These are phyloP conservation scores for Musa troglodytarum DNA, from an alignment of 176 grass and related monocot genomes.

Conservation along the genomic window DNA sequence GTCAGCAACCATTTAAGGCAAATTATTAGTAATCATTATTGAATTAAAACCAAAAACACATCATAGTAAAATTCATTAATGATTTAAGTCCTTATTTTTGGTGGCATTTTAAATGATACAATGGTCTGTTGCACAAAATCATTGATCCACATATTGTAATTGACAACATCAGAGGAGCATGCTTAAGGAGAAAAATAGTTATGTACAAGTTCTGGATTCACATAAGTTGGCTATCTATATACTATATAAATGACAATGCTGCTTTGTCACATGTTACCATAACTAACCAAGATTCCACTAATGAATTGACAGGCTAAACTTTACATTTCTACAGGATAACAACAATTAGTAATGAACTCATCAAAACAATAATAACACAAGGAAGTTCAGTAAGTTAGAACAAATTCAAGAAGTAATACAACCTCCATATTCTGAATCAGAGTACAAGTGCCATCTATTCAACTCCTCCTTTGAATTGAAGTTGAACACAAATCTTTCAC, in stretches of 20 bases:
- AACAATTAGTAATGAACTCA: neutral
- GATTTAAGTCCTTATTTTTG: too few species aligned
- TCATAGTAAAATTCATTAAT: too few species aligned
- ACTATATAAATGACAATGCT: too few species aligned
- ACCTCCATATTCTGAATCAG: conserved; percentile 93
- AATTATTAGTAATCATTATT: too few species aligned
- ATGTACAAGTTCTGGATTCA: neutral
- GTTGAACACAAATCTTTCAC: conserved; percentile 68
- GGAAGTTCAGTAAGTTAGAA: neutral
- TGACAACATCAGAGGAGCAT: neutral
- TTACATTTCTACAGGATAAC: neutral
- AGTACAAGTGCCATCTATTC: conserved; percentile 86
- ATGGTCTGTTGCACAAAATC: too few species aligned
- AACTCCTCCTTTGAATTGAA: conserved; percentile 82
- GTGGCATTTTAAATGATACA: too few species aligned
- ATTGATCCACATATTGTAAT: neutral
- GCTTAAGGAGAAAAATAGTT: neutral
- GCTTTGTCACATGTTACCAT: neutral
- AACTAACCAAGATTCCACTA: neutral
- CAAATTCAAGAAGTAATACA: conserved; percentile 1
- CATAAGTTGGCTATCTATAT: neutral
- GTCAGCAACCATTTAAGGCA: too few species aligned
- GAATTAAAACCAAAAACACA: too few species aligned
- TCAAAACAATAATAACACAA: neutral
- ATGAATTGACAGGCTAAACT: neutral